Percentiles rank a stretch among this genome's conserved stretches.
Evolutionary conservation across 2,329 filamentous ascomycete species (phyloP).

Genomic region (Verticillium klebahnii): DNA sequence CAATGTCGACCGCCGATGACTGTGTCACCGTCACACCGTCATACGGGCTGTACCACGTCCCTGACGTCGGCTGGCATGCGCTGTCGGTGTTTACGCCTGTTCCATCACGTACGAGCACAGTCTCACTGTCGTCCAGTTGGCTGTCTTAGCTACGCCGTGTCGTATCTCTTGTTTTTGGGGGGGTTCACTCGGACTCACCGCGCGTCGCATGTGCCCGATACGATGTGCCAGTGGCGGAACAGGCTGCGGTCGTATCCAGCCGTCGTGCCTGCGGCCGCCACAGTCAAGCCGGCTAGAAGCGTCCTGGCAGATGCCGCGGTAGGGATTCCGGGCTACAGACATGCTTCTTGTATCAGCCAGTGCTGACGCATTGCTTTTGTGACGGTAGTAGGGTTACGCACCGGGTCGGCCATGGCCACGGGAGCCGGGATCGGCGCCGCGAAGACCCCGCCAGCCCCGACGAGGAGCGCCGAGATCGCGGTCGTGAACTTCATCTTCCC

Average conservation of each 20-base stretch:
- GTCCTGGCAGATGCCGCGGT: conserved; percentile 49
- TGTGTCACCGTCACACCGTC: conserved; percentile 67
- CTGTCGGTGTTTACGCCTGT: conserved; percentile 51
- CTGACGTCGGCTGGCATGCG: conserved; percentile 60
- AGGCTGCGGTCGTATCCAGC: conserved; percentile 59
- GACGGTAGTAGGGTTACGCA: background rate
- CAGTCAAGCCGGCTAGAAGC: conserved; percentile 54
- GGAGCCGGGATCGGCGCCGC: background rate
- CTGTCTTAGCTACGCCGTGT: background rate
- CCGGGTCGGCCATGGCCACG: background rate
- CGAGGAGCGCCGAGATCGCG: background rate
- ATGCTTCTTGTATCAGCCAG: background rate
- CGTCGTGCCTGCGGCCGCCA: conserved; percentile 49
- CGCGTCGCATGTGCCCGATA: conserved; percentile 65
- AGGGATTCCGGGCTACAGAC: conserved; percentile 57
- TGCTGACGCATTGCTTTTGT: background rate
- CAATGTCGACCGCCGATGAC: conserved; percentile 70
- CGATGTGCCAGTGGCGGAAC: conserved; percentile 69
- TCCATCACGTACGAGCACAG: conserved; percentile 52
- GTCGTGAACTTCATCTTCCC: background rate
- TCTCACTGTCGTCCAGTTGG: background rate
- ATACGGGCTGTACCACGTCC: conserved; percentile 67
- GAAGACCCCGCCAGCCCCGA: background rate
- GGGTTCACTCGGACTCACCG: conserved; percentile 27
- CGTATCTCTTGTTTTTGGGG: background rate